Base-by-base conservation (phyloP, 345 rosid genomes). In the Gossypium anomalum region DNA sequence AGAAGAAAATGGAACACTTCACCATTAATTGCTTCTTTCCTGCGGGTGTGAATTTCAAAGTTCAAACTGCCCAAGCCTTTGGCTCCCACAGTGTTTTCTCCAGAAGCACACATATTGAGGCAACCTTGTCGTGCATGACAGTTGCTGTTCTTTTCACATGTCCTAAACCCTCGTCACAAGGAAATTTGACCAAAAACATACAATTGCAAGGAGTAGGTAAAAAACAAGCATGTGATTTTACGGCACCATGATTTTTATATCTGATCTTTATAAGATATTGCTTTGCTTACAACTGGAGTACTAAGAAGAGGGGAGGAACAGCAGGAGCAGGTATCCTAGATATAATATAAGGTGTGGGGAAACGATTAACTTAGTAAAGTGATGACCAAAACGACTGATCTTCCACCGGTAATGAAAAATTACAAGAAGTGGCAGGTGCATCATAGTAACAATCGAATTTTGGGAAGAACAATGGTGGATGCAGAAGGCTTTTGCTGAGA, bases 351-450 rank as follows among this genome's bases (percentile, higher is more conserved):
- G 41, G 19, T 22, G 64, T 5, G 64, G 64, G 64, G 13, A 17
- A 44, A 29, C 11, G 16, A 13, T 43, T 65, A 57, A 74, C 45
- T 81, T 76, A 85, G 78, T 75, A 81, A 72, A 81, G 74, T 82
- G 87, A 88, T 17, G 78, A 77, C 89, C 90, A 88, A 67, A 89
- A 80, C 27, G 83, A 83, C 41, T 83, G 89, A 83, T 90, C 88
- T 65, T 85, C 93, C 34, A 57, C 66, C 6, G 84, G 71, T 79
- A 86, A 79, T 57, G 78, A 87, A 76, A 85, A 80, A 81, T 76
- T 82, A 75, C 87, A 78, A 22, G 83, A 79, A 77, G 9, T 75
- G 7, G 79, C 64, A 49, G 76, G 75, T 8, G 79, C 70, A 29
- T 81, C 72, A 63, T 73, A 76, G 51, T 57, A 19, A 67, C 63